Conservation (phyloP, 2,329 filamentous ascomycete species). For the Byssothecium circinans region DNA sequence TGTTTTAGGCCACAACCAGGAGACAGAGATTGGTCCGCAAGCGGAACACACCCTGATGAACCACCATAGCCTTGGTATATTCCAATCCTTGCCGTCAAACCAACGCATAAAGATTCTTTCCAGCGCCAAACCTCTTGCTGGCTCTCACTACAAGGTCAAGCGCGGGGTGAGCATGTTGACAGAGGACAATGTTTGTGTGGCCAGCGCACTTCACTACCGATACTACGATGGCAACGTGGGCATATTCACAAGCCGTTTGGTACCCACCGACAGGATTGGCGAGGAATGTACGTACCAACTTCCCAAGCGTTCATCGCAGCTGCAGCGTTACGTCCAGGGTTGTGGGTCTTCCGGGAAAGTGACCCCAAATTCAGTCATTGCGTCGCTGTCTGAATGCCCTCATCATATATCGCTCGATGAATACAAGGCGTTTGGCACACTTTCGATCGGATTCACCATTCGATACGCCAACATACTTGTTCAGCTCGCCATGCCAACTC, state of each 20-base stretch:
- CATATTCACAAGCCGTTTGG: constrained; percentile 18
- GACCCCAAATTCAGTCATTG: constrained; percentile 56
- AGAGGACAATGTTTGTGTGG: constrained; percentile 47
- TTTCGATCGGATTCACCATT: constrained; percentile 53
- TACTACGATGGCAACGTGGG: constrained; percentile 27
- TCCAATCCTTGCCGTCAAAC: neutral
- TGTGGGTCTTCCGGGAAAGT: constrained; percentile 25
- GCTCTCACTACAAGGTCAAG: constrained; percentile 39
- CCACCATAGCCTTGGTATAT: constrained; percentile 12
- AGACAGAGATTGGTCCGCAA: neutral
- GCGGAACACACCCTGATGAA: constrained; percentile 13
- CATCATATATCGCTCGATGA: constrained; percentile 54
- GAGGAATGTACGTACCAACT: constrained; percentile 48
- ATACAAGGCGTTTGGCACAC: constrained; percentile 54
- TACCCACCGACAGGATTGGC: constrained; percentile 17
- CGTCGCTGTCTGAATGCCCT: constrained; percentile 47
- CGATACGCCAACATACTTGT: constrained; percentile 60
- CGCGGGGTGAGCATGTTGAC: constrained; percentile 25
- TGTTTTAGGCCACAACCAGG: constrained; percentile 38
- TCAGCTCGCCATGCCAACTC: constrained; percentile 51
- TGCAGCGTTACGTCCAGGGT: constrained; percentile 49
- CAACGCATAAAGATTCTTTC: constrained; percentile 42
- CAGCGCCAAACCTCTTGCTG: constrained; percentile 38
- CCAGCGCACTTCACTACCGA: constrained; percentile 49
- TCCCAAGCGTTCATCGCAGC: constrained; percentile 26